A percentile compares a stretch with the other conserved stretches of the same genome.
Evolutionary conservation across 129 eudicot species (phyloP).

Genomic region (Tagetes erecta): DNA sequence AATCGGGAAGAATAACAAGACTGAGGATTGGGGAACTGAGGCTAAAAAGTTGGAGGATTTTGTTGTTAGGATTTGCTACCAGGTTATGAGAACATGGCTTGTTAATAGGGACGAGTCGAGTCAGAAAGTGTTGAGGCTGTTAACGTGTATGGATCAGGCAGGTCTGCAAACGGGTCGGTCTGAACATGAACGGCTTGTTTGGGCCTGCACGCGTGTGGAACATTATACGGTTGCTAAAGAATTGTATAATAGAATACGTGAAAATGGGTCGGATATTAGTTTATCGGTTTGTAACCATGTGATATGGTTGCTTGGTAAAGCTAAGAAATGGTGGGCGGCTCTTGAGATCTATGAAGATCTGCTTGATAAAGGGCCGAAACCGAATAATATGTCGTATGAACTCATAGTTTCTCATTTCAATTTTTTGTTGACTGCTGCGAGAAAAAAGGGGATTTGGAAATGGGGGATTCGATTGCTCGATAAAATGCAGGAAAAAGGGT

Average conservation of each 20-base stretch:
- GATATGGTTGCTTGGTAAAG: slow-evolving; percentile 93
- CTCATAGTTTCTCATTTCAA: slow-evolving; percentile 84
- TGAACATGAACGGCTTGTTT: slow-evolving; percentile 75
- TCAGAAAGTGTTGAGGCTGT: slow-evolving; percentile 59
- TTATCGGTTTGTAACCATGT: slow-evolving; percentile 87
- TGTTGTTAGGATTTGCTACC: slow-evolving; percentile 72
- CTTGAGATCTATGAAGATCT: slow-evolving; percentile 90
- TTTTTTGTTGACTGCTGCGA: slow-evolving; percentile 66
- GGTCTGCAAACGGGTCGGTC: slow-evolving; percentile 54
- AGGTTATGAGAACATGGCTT: slow-evolving; percentile 80
- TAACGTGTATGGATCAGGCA: slow-evolving; percentile 67
- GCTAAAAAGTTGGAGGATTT: slow-evolving; percentile 70
- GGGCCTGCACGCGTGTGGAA: slow-evolving; percentile 90
- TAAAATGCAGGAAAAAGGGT: slow-evolving; percentile 89
- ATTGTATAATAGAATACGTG: slow-evolving; percentile 67
- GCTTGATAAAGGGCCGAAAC: slow-evolving; percentile 87
- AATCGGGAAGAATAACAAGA: slow-evolving; percentile 38
- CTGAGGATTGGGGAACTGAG: slow-evolving; percentile 73
- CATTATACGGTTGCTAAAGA: slow-evolving; percentile 79
- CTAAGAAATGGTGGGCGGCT: slow-evolving; percentile 99
- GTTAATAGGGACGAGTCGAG: slow-evolving; percentile 48
- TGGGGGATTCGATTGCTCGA: slow-evolving; percentile 82
- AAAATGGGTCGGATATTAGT: slow-evolving; percentile 61
- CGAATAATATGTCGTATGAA: slow-evolving; percentile 85
- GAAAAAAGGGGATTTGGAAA: slow-evolving; percentile 81